Evolutionary conservation across 768 basidiomycete genomes (phyloP), one percentile per base, ranked within the genome.

Genomic region (Suillus placidus): DNA sequence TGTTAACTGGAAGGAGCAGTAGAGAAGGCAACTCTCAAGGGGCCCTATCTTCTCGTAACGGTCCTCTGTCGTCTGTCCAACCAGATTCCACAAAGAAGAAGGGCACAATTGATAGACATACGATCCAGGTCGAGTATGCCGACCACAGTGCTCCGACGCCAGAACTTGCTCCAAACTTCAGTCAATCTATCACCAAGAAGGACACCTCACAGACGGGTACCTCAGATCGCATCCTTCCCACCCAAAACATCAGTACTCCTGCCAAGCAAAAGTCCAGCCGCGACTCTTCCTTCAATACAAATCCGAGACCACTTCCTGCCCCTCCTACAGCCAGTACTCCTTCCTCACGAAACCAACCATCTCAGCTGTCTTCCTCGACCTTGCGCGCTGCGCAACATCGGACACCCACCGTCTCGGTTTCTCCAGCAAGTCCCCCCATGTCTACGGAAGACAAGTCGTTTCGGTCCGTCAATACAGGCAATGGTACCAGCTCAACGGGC

Each of bases 51-150:
- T 69, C 71, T 9, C 64, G 64, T 20, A 51, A 79, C 55, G 74
- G 72, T 37, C 69, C 69, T 58, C 69, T 66, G 38, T 71, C 66
- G 73, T 72, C 34, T 72, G 68, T 30, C 72, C 78, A 40, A 69
- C 80, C 78, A 5, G 80, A 89, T 58, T 65, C 75, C 37, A 74
- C 80, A 63, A 87, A 85, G 74, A 80, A 83, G 68, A 87, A 80
- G 66, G 79, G 78, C 23, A 23, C 72, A 9, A 35, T 67, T 2
- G 83, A 83, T 77, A 82, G 95, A 58, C 95, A 99, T 77, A 99
- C 97, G 12, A 93, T 99, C 56, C 97, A 99, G 76, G 91, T 99
- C 66, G 97, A 99, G 78, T 99, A 98, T 71, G 65, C 71, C 6
- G 92, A 91, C 64, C 89, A 89, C 63, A 84, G 70, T 37, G 64